These are phyloP conservation scores for Globisporangium ultimum DNA, from an alignment of 352 stramenopile genomes.

Conservation along the genomic window DNA sequence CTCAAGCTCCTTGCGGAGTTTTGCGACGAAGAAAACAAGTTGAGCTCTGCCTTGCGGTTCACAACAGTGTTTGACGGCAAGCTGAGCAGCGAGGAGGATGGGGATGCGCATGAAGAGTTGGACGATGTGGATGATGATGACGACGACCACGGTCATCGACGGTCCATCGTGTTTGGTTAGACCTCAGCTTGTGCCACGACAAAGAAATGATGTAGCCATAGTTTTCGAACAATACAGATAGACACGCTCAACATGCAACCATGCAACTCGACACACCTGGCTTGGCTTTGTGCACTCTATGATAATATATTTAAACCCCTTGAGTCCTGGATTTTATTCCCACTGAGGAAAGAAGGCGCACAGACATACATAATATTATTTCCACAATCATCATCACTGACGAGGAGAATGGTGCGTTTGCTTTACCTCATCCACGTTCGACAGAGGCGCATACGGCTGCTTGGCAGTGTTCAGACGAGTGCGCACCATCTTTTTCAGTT, in stretches of 20 bases:
- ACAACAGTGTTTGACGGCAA: not conserved
- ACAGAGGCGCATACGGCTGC: slow-evolving; percentile 62
- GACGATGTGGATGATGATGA: slow-evolving; percentile 7
- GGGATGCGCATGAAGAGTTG: slow-evolving; percentile 2
- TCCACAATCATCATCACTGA: not conserved
- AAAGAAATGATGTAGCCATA: not conserved
- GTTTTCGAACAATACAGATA: not conserved
- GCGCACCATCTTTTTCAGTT: slow-evolving; percentile 74
- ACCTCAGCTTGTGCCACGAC: not conserved
- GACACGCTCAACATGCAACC: not conserved
- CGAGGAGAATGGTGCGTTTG: slow-evolving; percentile 8
- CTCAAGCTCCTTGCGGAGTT: slow-evolving; percentile 77
- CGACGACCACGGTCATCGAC: slow-evolving; percentile 15
- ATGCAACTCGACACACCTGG: not conserved
- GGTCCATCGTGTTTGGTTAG: slow-evolving; percentile 43
- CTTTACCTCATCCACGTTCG: slow-evolving; percentile 54
- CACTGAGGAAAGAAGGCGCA: not conserved
- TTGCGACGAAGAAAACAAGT: slow-evolving; percentile 78
- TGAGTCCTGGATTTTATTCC: not conserved
- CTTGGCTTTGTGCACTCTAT: not conserved
- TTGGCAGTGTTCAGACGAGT: slow-evolving; percentile 51
- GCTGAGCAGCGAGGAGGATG: slow-evolving; percentile 1
- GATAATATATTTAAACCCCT: not conserved
- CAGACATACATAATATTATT: not conserved
- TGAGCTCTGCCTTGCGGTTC: slow-evolving; percentile 32